phyloP scores from a whole-genome alignment of 2,329 filamentous ascomycete genomes.

The Pseudogymnoascus sp. region DNA sequence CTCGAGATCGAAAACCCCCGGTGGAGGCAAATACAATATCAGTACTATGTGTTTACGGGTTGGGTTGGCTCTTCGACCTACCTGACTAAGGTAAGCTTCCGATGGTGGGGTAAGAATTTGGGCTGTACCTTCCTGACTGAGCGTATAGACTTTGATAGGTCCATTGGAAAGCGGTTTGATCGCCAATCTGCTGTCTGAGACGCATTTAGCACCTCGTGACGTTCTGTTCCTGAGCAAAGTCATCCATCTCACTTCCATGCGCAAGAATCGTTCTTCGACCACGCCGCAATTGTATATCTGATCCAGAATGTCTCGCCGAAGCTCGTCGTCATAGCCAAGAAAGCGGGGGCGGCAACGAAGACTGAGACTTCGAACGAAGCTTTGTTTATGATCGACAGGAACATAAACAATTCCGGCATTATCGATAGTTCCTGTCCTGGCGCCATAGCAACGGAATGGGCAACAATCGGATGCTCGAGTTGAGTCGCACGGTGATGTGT shows the following conservation, averaged over 20 bases:
- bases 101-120: neutral
- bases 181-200: neutral
- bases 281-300: neutral
- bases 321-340: constrained; percentile 1
- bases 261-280: neutral
- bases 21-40: neutral
- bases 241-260: constrained; percentile 2
- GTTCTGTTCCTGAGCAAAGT: neutral
- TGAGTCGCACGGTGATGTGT: neutral
- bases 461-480: neutral
- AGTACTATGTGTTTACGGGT: neutral
- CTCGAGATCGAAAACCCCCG: neutral
- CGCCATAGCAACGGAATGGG: neutral
- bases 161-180: neutral
- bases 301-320: neutral
- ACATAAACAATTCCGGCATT: neutral
- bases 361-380: neutral
- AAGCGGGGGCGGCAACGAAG: neutral
- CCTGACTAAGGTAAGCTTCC: neutral
- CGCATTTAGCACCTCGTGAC: neutral
- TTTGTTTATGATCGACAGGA: neutral
- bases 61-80: neutral
- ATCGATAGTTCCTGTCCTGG: neutral
- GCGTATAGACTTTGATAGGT: neutral
- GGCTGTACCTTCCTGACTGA: constrained; percentile 2